These are phyloP conservation scores for Phytomonas sp. DNA, from an alignment of 208 protist genomes.

Conservation along the genomic window DNA sequence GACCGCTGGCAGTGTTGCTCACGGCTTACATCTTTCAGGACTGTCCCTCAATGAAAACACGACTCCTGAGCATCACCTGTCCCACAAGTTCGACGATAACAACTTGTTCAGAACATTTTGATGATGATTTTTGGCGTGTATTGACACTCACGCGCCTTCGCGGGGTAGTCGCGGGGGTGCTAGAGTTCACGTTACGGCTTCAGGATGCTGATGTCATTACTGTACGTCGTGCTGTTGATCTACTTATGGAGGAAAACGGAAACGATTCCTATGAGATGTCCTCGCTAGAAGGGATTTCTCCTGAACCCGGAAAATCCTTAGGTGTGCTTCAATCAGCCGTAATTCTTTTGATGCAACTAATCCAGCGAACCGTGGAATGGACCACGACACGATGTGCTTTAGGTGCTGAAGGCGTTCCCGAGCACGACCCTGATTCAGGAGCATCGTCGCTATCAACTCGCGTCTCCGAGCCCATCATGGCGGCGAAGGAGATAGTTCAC, in stretches of 20 bases:
- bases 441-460: not conserved
- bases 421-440: not conserved
- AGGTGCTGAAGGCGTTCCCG: conserved; percentile 11
- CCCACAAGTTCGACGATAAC: not conserved
- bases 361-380: not conserved
- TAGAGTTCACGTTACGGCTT: conserved; percentile 43
- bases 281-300: not conserved
- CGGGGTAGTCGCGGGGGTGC: conserved; percentile 48
- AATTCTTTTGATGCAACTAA: not conserved
- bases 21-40: conserved; percentile 24
- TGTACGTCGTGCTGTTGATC: not conserved
- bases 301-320: not conserved
- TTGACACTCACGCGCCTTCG: conserved; percentile 14
- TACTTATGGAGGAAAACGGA: not conserved
- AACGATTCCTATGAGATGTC: not conserved
- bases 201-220: not conserved
- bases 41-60: not conserved
- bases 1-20: conserved; percentile 14
- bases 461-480: not conserved
- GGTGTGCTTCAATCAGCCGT: not conserved
- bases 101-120: not conserved
- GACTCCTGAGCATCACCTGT: not conserved
- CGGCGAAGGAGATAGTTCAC: conserved; percentile 21
- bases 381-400: not conserved
- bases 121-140: not conserved